Base-by-base conservation (phyloP, 192 early-diverging fungal species). In the Lobosporangium transversale region DNA sequence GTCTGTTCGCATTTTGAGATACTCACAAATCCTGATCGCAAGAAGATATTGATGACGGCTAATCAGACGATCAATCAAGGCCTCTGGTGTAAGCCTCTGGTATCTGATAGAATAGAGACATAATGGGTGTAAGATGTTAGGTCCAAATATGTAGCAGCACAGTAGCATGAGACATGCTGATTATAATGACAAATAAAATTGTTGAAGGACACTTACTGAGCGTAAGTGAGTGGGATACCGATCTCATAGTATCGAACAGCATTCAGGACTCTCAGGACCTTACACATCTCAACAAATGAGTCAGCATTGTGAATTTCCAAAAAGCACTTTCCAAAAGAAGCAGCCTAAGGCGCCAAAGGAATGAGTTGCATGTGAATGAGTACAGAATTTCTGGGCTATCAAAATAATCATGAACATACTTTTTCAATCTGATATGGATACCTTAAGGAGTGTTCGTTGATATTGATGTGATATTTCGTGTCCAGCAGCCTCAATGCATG, bases 281-380 rank as follows among this genome's bases (percentile, higher is more conserved):
- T 90, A 65, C 93, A 94, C 89, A 94, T 94, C 43, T 92, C 89
- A 20, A 96, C 93, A 73, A 98, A 94, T 44, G 85, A 86, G 66
- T 95, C 89, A 6, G 94, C 86, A 57, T 92, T 91, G 55, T 94
- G 97, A 7, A 87, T 81, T n/a, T 94, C 88, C 58, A 98, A 53
- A 57, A 98, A 99, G 29, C 90, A 85, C 71, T 97, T 97, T 36
- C 97, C 97, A 79, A 97, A 92, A 0, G 94, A 94, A 0, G 96
- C 96, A 0, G 97, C 94, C 83, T 94, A 66, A 31, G 82, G 37
- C 8, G 3, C n/a, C 17, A 32, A 36, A 20, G 12, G 3, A 45
- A 32, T 9, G 11, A 35, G 17, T 24, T 10, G 15, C 58, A n/a
- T n/a, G n/a, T n/a, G n/a, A n/a, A n/a, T n/a, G n/a, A n/a, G n/a